Conservation (phyloP, 352 stramenopile genomes). For the Globisporangium irregulare region DNA sequence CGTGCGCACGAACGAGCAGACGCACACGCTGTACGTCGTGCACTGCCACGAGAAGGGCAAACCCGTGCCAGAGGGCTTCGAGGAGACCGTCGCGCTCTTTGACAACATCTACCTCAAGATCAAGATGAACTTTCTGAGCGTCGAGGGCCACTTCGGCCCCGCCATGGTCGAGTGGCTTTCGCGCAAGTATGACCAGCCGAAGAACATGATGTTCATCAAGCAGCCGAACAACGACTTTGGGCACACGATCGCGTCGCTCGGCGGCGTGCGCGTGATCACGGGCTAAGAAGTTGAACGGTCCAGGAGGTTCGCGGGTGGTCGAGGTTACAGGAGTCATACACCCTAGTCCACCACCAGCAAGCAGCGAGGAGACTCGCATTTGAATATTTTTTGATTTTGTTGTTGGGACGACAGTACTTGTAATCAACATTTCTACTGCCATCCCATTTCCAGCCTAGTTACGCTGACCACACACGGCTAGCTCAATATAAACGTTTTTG, state of each 20-base stretch:
- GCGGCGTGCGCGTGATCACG: conserved; percentile 92
- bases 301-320: neutral
- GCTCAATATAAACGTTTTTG: neutral
- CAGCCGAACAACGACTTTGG: conserved; percentile 93
- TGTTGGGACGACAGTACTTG: neutral
- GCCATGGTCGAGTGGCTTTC: conserved; percentile 92
- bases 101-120: conserved; percentile 95
- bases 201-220: conserved; percentile 97
- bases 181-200: conserved; percentile 86
- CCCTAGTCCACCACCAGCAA: neutral
- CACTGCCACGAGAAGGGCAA: conserved; percentile 81
- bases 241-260: conserved; percentile 90
- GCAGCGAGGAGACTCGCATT: neutral
- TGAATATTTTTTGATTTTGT: neutral
- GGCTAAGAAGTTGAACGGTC: conserved; percentile 26
- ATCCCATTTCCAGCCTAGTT: neutral
- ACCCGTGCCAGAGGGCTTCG: conserved; percentile 60
- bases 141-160: conserved; percentile 85
- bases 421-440: neutral
- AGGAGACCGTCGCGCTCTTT: conserved; percentile 88
- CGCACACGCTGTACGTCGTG: conserved; percentile 87
- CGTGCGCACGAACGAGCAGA: conserved; percentile 93
- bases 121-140: conserved; percentile 91
- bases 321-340: neutral
- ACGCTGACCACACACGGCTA: neutral